Base-by-base conservation (phyloP, 768 basidiomycete genomes). In the Lactifluus subvellereus region DNA sequence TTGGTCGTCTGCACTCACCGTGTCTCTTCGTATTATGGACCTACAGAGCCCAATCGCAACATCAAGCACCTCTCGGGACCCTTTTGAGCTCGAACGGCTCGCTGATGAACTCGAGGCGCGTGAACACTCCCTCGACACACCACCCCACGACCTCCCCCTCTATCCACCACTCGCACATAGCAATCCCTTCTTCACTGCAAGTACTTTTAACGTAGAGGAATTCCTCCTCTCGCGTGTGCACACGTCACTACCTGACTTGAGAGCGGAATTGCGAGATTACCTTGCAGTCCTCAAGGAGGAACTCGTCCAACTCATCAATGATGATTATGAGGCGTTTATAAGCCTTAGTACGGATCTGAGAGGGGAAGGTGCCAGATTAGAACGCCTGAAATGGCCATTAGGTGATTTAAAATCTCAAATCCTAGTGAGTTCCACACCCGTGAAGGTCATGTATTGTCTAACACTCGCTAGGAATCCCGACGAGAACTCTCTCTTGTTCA, bases 281-380 rank as follows among this genome's bases (percentile, higher is more conserved):
- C 79, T 93, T 63, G 82, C 84, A 0, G 77, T 80, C 10, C 76
- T 99, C 66, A 94, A 96, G 74, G 92, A 95, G 72, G 96, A 97
- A 72, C 82, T 99, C 40, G 94, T 98, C 35, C 86, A 86, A 70
- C 84, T 98, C 70, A 97, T 98, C 72, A 98, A 99, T 74, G 89
- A 94, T 69, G 97, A 98, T 75, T 99, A 98, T 71, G 94, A 94
- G 73, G 94, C 94, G 14, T 99, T 98, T 72, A 96, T 98, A 70
- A 93, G 91, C 68, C 79, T 99, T 35, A 95, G 95, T 66, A 94
- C 95, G 3, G 94, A 98, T 69, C 73, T 98, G 66, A 82, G 86
- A 67, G 93, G 89, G 49, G 95, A 98, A 74, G 89, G 90, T 3
- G 78, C 79, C 43, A 79, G 92, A 66, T 72, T 96, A 68, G 79